Percentiles rank a stretch among this genome's conserved stretches.
Evolutionary conservation across 192 early-diverging fungal genomes (phyloP).

Genomic region (Globomyces pollinis-pini): DNA sequence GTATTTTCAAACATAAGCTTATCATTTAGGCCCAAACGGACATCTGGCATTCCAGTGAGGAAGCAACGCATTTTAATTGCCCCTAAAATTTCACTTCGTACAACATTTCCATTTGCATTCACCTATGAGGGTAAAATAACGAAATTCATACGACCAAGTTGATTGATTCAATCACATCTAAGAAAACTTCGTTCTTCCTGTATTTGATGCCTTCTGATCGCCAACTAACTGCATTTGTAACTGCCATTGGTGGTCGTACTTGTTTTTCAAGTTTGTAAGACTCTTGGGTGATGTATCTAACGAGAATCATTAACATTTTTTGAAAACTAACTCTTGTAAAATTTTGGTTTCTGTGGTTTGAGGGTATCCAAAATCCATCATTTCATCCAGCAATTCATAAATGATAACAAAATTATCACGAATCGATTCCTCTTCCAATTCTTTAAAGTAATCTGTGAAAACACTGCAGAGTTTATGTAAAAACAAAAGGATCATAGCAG

Average conservation of each 20-base stretch:
- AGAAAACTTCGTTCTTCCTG: conserved; percentile 97
- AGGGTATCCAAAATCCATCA: conserved; percentile 73
- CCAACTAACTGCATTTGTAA: conserved; percentile 92
- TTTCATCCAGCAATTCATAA: conserved; percentile 51
- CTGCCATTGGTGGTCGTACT: conserved; percentile 74
- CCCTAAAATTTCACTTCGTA: conserved; percentile 85
- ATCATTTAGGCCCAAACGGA: conserved; percentile 94
- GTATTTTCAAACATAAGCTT: conserved; percentile 92
- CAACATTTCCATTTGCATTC: conserved; percentile 73
- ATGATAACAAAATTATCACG: conserved; percentile 51
- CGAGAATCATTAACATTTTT: conserved; percentile 84
- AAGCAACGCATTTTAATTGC: conserved; percentile 94
- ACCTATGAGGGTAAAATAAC: conserved; percentile 28
- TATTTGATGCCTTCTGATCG: conserved; percentile 88
- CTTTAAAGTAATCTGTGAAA: conserved; percentile 88
- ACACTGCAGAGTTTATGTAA: conserved; percentile 89
- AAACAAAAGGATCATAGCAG: conserved; percentile 89
- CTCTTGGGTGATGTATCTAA: conserved; percentile 97
- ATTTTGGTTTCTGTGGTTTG: conserved; percentile 70
- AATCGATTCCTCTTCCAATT: conserved; percentile 70
- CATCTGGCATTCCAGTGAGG: conserved; percentile 95
- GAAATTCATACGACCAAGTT: conserved; percentile 67
- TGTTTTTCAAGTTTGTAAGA: conserved; percentile 88
- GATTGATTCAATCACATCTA: conserved; percentile 98
- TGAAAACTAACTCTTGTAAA: no score